Percentiles rank a stretch among this genome's conserved stretches.
Evolutionary conservation across 2,329 filamentous ascomycete species (phyloP).

Genomic region (Trichoderma guizhouense): DNA sequence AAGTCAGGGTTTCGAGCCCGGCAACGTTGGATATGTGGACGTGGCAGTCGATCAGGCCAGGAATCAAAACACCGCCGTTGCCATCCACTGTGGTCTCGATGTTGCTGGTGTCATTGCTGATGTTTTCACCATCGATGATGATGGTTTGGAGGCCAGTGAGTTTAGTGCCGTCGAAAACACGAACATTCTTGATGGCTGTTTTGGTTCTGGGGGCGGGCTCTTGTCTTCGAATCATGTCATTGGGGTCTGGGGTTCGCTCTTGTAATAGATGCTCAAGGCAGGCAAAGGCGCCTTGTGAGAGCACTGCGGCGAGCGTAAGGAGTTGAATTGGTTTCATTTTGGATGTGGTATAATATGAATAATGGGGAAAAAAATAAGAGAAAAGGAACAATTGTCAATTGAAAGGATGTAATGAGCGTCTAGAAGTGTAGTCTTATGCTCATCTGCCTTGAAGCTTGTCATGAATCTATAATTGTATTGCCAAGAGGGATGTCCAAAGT

Average conservation of each 20-base stretch:
- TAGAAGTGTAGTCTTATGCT: background rate
- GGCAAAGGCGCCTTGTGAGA: background rate
- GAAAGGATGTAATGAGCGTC: background rate
- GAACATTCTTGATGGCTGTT: constrained; percentile 1
- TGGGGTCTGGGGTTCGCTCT: background rate
- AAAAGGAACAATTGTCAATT: background rate
- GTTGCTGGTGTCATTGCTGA: background rate
- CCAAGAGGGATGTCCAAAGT: background rate
- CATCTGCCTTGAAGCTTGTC: background rate
- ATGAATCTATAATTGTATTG: background rate
- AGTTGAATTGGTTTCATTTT: background rate
- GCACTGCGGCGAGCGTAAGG: background rate
- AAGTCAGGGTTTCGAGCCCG: background rate
- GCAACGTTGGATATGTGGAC: background rate
- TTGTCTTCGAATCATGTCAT: background rate
- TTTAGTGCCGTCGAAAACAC: background rate
- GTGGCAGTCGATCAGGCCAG: constrained; percentile 1
- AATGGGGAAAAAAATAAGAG: background rate
- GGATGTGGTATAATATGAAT: background rate
- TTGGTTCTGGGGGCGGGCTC: background rate
- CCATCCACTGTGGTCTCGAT: background rate
- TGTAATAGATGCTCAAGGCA: background rate
- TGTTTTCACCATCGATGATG: background rate
- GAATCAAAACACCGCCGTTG: constrained; percentile 1
- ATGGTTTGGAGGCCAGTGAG: background rate